Evolutionary conservation across 169 alveolate species (phyloP).

Genomic region (Cardiosporidium cionae): DNA sequence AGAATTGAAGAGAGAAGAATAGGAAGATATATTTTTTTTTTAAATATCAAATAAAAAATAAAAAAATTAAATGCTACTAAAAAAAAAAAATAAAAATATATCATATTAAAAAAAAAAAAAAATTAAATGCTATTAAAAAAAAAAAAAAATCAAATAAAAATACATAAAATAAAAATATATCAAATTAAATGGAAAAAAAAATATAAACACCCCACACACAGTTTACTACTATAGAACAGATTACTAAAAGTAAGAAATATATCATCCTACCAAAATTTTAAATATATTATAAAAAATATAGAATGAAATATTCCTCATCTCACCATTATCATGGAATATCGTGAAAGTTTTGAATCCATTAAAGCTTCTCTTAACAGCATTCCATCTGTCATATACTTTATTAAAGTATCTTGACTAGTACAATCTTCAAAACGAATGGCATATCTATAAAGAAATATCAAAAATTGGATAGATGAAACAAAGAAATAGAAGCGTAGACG

Average conservation of each 20-base stretch:
- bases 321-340: slow-evolving; percentile 89
- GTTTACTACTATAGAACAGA: not conserved
- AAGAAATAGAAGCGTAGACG: not conserved
- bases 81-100: not conserved
- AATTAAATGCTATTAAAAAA: not conserved
- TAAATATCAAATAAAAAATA: no score
- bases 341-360: slow-evolving; percentile 76
- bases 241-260: no score
- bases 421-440: slow-evolving; percentile 90
- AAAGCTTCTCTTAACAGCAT: slow-evolving; percentile 94
- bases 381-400: slow-evolving; percentile 99
- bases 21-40: no score
- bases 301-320: no score
- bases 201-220: not conserved
- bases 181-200: not conserved
- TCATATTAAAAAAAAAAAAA: not conserved
- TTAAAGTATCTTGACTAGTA: slow-evolving; percentile 90
- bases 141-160: no score
- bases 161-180: no score
- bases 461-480: not conserved
- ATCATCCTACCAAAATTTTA: no score
- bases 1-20: no score
- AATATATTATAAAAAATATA: no score
- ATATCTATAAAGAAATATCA: slow-evolving; percentile 21
- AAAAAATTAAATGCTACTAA: slow-evolving; percentile 1